Conservation (phyloP, 768 basidiomycete species). For the Dioszegia hungarica region DNA sequence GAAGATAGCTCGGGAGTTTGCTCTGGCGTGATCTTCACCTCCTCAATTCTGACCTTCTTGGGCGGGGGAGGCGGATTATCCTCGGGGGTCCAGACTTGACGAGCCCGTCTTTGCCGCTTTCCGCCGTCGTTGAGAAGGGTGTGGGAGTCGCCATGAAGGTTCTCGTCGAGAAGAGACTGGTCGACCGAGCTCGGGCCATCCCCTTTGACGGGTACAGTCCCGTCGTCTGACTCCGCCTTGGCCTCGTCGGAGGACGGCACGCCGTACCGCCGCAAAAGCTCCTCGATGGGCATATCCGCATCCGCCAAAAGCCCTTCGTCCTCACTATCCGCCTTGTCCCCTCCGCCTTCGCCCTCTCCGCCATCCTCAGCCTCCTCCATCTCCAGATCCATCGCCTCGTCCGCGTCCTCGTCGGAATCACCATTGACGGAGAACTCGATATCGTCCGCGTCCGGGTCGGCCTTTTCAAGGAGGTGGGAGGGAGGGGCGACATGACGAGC, state of each 20-base stretch:
- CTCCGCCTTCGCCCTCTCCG: conserved; percentile 2
- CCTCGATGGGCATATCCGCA: conserved; percentile 52
- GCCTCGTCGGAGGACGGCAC: background rate
- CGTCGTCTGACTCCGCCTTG: too few relatives aligned
- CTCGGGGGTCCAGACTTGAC: conserved; percentile 39
- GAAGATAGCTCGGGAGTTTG: conserved; percentile 5
- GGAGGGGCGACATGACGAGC: conserved; percentile 13
- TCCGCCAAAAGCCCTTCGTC: conserved; percentile 50
- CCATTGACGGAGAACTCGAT: conserved; percentile 36
- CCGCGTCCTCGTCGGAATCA: conserved; percentile 47
- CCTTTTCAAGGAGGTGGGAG: conserved; percentile 11
- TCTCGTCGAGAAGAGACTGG: conserved; percentile 25
- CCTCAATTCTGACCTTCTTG: conserved; percentile 27
- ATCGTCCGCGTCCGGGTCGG: conserved; percentile 40
- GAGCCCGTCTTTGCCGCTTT: conserved; percentile 31
- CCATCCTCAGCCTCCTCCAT: conserved; percentile 52
- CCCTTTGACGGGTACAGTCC: too few relatives aligned
- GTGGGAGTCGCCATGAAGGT: background rate
- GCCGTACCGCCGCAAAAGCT: conserved; percentile 49
- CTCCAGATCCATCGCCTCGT: conserved; percentile 51
- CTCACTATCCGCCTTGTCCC: conserved; percentile 38
- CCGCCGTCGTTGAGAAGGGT: conserved; percentile 22
- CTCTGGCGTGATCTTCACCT: conserved; percentile 10
- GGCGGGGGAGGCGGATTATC: conserved; percentile 18
- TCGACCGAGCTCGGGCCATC: background rate